Base-by-base conservation (phyloP, 129 eudicot genomes). In the Helianthus tuberosus region DNA sequence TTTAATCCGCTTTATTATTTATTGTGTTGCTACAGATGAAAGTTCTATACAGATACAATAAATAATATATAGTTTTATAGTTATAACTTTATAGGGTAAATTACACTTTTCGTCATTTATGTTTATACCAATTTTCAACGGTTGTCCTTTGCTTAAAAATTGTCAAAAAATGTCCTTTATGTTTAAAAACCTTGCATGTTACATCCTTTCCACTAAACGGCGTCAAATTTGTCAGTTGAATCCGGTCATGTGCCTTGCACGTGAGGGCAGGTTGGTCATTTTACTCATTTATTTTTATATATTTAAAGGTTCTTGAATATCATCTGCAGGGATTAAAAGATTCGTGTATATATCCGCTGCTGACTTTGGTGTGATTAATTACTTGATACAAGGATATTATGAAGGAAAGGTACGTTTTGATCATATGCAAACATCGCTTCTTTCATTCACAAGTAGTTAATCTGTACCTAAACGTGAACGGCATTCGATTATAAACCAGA, bases 301-400 rank as follows among this genome's bases (percentile, higher is more conserved):
- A 16, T 2, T n/a, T 58, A 72, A 51, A 58, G 10, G 74, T 38
- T 43, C 11, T 61, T 69, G 49, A 50, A 75, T 68, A 36, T 41
- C 48, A n/a, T 71, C 16, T 77, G 20, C 68, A 92, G 98, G 98
- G n/a, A 91, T 93, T 29, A 93, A 88, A 75, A 88, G 98, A 74
- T 93, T 88, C 53, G 96, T 86, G 20, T 93, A 93, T 78, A 83
- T 93, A 76, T 93, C 98, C 81, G 98, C 98, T 80, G 89, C 96
- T 6, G 98, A 93, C 80, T 93, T 82, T 72, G 98, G 98, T 10
- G 64, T 88, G 55, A 79, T 83, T 43, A 93, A 93, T 83, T 93
- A 93, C 82, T 67, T 88, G 79, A 85, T 93, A 43, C 91, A 83
- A 83, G 98, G 98, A 61, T 93, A 93, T 79, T 93, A 90, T 47